phyloP scores from a whole-genome alignment of 177 flowering plant species.

The Tripterygium wilfordii region DNA sequence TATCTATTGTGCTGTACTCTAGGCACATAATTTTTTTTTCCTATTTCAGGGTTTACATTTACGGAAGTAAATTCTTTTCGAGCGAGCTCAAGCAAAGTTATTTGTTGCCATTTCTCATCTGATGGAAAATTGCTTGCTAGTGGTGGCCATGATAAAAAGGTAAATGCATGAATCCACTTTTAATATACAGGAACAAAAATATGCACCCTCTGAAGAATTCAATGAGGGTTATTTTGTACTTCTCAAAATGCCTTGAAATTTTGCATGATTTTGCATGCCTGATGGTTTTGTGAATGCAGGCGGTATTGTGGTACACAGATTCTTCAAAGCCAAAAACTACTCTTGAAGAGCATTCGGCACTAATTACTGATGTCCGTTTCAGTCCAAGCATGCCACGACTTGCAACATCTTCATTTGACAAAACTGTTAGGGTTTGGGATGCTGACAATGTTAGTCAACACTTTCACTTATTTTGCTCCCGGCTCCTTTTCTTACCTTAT shows the following conservation, averaged over 20 bases:
- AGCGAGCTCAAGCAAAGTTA: constrained; percentile 38
- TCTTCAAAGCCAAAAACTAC: constrained; percentile 36
- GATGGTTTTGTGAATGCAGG: constrained; percentile 44
- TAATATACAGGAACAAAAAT: no score
- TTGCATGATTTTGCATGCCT: not conserved
- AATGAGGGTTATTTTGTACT: no score
- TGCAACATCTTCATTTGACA: constrained; percentile 55
- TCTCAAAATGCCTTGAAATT: no score
- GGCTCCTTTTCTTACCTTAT: not conserved
- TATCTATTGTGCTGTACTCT: not conserved
- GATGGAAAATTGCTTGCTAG: constrained; percentile 64
- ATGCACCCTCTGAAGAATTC: no score
- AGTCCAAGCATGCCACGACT: constrained; percentile 81
- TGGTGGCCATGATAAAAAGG: constrained; percentile 69
- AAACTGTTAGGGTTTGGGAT: constrained; percentile 51
- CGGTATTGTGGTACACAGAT: constrained; percentile 72
- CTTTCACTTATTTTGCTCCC: not conserved
- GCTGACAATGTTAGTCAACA: constrained; percentile 35
- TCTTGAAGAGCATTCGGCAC: constrained; percentile 71
- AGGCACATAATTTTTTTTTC: not conserved
- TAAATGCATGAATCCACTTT: no score
- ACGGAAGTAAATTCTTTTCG: constrained; percentile 29
- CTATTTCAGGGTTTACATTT: constrained; percentile 39
- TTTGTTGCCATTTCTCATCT: constrained; percentile 56
- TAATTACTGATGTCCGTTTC: constrained; percentile 86